These are phyloP conservation scores for Solanum paucissectum DNA, from an alignment of 257 asterid species.

Conservation along the genomic window DNA sequence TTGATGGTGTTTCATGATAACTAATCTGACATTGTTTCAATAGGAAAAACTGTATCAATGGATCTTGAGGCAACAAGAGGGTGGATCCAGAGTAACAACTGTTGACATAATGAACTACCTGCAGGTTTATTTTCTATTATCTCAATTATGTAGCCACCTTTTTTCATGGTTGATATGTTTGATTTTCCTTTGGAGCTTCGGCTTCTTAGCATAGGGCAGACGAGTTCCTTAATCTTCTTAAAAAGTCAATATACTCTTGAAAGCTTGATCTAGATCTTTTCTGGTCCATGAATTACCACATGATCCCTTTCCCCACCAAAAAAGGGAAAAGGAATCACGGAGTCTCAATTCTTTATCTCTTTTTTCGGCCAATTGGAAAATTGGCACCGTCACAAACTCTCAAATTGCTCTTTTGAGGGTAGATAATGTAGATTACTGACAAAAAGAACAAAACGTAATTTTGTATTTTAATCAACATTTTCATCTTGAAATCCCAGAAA, in stretches of 20 bases:
- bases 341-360: neutral
- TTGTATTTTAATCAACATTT: neutral
- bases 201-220: neutral
- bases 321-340: neutral
- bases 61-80: slow-evolving; percentile 41
- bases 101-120: slow-evolving; percentile 30
- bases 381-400: neutral
- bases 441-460: neutral
- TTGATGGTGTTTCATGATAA: neutral
- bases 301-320: neutral
- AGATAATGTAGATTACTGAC: neutral
- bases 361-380: neutral
- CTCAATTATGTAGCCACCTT: neutral
- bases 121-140: slow-evolving; percentile 17
- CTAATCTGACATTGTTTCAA: neutral
- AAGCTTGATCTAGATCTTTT: neutral
- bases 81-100: slow-evolving; percentile 32
- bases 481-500: neutral
- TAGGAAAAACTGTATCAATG: slow-evolving; percentile 41
- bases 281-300: neutral
- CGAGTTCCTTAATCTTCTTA: neutral
- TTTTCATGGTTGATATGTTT: neutral
- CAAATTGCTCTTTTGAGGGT: neutral
- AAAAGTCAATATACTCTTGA: neutral
- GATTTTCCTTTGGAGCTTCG: neutral